These are phyloP conservation scores for Podospora australis DNA, from an alignment of 495 filamentous ascomycete species.

Conservation along the genomic window DNA sequence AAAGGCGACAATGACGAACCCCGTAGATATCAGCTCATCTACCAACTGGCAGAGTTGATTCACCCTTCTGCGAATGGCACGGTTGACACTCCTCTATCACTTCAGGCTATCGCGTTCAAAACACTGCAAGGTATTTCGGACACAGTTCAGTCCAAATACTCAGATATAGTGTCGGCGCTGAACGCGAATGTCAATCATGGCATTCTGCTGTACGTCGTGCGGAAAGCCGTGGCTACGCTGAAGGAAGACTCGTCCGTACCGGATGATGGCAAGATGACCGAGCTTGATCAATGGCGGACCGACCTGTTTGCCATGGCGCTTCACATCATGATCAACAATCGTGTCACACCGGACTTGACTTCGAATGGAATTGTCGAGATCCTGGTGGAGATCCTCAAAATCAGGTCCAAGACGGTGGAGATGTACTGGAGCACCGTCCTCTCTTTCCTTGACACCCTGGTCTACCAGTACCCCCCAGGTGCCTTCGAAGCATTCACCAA, in stretches of 20 bases:
- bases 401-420: slow-evolving; percentile 76
- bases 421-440: slow-evolving; percentile 74
- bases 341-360: slow-evolving; percentile 69
- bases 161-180: slow-evolving; percentile 78
- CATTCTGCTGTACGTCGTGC: slow-evolving; percentile 85
- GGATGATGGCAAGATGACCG: slow-evolving; percentile 47
- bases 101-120: slow-evolving; percentile 78
- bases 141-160: slow-evolving; percentile 65
- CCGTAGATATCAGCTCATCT: slow-evolving; percentile 78
- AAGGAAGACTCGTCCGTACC: slow-evolving; percentile 50
- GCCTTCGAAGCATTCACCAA: slow-evolving; percentile 73
- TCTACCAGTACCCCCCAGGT: slow-evolving; percentile 72
- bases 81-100: slow-evolving; percentile 56
- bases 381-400: slow-evolving; percentile 79
- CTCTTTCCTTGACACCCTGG: slow-evolving; percentile 76
- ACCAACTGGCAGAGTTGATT: slow-evolving; percentile 86
- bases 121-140: slow-evolving; percentile 75
- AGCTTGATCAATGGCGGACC: slow-evolving; percentile 81
- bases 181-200: slow-evolving; percentile 94
- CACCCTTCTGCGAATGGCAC: slow-evolving; percentile 66
- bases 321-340: slow-evolving; percentile 62
- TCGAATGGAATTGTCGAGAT: slow-evolving; percentile 82
- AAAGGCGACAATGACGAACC: slow-evolving; percentile 88
- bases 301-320: slow-evolving; percentile 75
- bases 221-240: slow-evolving; percentile 82